A percentile compares a stretch with the other conserved stretches of the same genome.
Conservation (phyloP, 257 asterid species). For the Lycium ferocissimum region DNA sequence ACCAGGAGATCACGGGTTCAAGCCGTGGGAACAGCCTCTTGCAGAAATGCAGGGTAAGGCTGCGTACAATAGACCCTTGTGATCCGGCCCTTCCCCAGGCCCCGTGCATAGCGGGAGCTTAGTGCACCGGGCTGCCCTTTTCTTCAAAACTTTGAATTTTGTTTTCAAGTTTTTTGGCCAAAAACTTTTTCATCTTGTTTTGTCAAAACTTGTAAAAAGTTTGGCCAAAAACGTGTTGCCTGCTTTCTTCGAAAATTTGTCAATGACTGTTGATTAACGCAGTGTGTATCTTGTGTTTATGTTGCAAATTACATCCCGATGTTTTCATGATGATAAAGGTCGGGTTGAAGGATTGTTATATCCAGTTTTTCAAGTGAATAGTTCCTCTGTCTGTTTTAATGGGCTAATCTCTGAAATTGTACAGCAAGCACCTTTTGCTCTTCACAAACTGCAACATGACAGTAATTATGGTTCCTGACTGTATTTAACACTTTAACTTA, state of each 20-base stretch:
- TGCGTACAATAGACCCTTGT: too few species aligned
- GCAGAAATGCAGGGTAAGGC: too few species aligned
- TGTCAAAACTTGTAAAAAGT: neutral
- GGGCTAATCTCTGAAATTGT: neutral
- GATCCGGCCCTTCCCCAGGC: too few species aligned
- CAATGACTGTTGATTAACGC: conserved; percentile 18
- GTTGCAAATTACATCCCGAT: neutral
- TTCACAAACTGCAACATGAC: neutral
- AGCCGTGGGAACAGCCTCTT: too few species aligned
- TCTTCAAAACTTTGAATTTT: neutral
- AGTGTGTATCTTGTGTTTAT: neutral
- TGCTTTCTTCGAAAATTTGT: neutral
- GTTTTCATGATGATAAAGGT: neutral
- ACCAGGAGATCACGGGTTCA: too few species aligned
- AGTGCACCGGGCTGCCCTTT: too few species aligned
- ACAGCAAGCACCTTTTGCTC: neutral
- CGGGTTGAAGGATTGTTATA: neutral
- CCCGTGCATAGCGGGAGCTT: too few species aligned
- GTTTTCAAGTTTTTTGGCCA: neutral
- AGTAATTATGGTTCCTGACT: conserved; percentile 16
- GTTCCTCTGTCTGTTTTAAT: neutral
- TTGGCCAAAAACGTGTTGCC: neutral
- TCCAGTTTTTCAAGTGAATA: neutral
- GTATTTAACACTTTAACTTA: neutral
- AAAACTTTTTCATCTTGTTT: neutral